Evolutionary conservation across 2,329 filamentous ascomycete genomes (phyloP), one percentile per base, ranked within the genome.

Genomic region (Fusarium marasasianum): DNA sequence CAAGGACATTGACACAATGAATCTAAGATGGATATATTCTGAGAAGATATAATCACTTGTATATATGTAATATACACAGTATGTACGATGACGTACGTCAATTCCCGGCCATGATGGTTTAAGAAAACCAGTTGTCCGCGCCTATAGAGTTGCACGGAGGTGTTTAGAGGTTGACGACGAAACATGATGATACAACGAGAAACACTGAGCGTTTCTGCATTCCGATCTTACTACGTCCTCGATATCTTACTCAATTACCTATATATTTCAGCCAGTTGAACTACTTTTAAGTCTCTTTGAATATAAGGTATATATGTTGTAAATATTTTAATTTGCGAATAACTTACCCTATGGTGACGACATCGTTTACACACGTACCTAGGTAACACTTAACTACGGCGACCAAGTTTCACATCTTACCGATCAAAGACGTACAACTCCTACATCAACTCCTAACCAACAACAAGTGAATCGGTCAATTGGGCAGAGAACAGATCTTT

Each of bases 331-430:
- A 12, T 24, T 48, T 24, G n/a, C n/a, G 18, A 29, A 33, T 29
- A 26, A 26, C 24, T 38, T 69, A 69, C 69, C 69, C 69, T 72
- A 9, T 40, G 55, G 71, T 74, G 72, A 74, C 72, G 72, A 74
- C 71, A 74, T 69, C 35, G 24, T 54, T 48, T 44, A 14, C 22
- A 20, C 5, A 45, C 31, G 29, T 7, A 35, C 33, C 33, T 33
- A 43, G 24, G 44, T 59, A 22, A 38, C 45, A 47, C 51, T 51
- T 35, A 18, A 37, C 17, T 37, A 4, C 31, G 12, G 18, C 29
- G 37, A 47, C 31, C 31, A 37, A 44, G 67, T 69, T 74, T 74
- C 67, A 74, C 43, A 37, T 71, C 40, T n/a, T 48, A 33, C 26
- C 35, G 26, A 24, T n/a, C 40, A n/a, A 60, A 74, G 47, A 59